Evolutionary conservation across 768 basidiomycete species (phyloP).

Genomic region (Collybiopsis confluens): DNA sequence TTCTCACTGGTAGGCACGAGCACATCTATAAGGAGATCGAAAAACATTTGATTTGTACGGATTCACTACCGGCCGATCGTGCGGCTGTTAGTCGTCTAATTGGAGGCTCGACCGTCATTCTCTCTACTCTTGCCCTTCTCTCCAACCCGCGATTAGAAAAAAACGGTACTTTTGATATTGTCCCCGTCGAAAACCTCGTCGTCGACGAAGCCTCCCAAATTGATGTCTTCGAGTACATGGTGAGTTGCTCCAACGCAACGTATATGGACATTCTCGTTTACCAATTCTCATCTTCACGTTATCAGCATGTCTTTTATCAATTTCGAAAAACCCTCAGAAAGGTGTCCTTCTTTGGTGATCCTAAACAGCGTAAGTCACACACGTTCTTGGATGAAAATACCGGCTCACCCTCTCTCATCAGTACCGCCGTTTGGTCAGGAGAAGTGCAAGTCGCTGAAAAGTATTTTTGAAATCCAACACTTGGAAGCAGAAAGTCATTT

Average conservation of each 20-base stretch:
- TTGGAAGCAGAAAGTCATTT: slow-evolving; percentile 28
- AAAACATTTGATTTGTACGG: slow-evolving; percentile 33
- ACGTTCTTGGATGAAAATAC: no score
- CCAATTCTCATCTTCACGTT: neutral
- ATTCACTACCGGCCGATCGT: slow-evolving; percentile 29
- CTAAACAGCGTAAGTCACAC: slow-evolving; percentile 43
- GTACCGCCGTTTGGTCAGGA: slow-evolving; percentile 52
- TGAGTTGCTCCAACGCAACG: slow-evolving; percentile 21
- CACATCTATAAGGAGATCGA: slow-evolving; percentile 36
- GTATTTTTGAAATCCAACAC: slow-evolving; percentile 33
- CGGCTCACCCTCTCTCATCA: slow-evolving; percentile 17
- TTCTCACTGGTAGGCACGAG: slow-evolving; percentile 48
- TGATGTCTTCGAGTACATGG: slow-evolving; percentile 43
- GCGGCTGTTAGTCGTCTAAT: slow-evolving; percentile 23
- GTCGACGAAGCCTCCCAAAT: slow-evolving; percentile 58
- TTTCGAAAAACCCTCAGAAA: slow-evolving; percentile 31
- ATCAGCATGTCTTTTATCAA: slow-evolving; percentile 39
- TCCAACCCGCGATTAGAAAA: slow-evolving; percentile 37
- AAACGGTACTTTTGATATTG: slow-evolving; percentile 26
- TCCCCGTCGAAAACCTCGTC: slow-evolving; percentile 43
- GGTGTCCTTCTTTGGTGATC: slow-evolving; percentile 52
- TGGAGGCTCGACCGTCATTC: slow-evolving; percentile 27
- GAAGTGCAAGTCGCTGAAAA: slow-evolving; percentile 22
- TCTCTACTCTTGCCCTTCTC: slow-evolving; percentile 49
- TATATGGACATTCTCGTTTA: no score